Conservation (phyloP, 179 eudicot genomes). For the Silene vulgaris region DNA sequence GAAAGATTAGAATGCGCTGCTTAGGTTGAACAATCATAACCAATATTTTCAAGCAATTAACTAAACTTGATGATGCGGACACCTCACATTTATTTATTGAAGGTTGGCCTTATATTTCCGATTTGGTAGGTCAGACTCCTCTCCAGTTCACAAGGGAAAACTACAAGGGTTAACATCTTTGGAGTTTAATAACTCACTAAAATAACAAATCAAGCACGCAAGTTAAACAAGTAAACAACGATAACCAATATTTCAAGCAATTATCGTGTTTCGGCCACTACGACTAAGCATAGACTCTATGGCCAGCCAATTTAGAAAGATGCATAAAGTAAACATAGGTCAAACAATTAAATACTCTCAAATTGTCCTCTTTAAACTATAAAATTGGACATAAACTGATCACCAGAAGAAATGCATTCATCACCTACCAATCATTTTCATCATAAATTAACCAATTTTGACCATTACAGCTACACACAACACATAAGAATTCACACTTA, state of each 20-base stretch:
- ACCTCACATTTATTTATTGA: neutral
- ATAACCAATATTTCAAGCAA: neutral
- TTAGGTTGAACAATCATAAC: neutral
- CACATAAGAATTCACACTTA: constrained; percentile 2
- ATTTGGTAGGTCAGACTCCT: constrained; percentile 3
- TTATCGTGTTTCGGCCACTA: neutral
- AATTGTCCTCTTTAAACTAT: neutral
- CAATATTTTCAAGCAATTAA: neutral
- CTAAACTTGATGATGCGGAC: constrained; percentile 1
- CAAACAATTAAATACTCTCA: constrained; percentile 1
- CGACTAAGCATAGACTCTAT: neutral
- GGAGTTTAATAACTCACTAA: neutral
- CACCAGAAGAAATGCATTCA: constrained; percentile 15
- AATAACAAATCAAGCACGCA: neutral
- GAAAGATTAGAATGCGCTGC: neutral
- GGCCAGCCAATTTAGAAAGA: constrained; percentile 16
- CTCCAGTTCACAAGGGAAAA: neutral
- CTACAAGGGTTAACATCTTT: neutral
- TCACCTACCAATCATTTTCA: constrained; percentile 14
- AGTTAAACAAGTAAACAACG: neutral
- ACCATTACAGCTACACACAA: constrained; percentile 17
- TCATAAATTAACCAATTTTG: constrained; percentile 18
- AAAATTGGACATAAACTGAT: constrained; percentile 9
- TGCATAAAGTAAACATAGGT: neutral
- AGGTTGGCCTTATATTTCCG: constrained; percentile 1